Base-by-base conservation (phyloP, 192 early-diverging fungal species). In the Physocladia obscura region DNA sequence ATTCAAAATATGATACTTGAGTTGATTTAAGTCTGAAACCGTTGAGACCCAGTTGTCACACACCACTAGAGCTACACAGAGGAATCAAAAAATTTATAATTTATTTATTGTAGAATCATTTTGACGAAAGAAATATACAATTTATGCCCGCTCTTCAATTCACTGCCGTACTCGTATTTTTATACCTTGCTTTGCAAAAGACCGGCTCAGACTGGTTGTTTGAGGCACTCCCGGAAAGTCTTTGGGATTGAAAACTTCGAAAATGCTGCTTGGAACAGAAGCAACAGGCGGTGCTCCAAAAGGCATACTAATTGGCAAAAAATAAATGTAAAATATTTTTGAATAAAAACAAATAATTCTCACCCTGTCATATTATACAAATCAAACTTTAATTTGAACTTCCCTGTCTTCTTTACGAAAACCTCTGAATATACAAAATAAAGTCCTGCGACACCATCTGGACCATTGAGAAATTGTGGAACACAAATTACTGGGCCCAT, bases 401-500 rank as follows among this genome's bases (percentile, higher is more conserved):
- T 35, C 54, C 80, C 80, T 2, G 32, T 36, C 24, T 61, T 49
- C 26, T 77, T 62, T 6, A 82, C 69, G 38, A 65, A 52, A 13
- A 82, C 32, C 27, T 82, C 77, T 11, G 55, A 62, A 62, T 77
- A 79, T 13, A 75, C 60, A 49, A 82, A 82, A 44, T 76, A 79
- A 57, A 72, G 50, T 21, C 67, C 59, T 37, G 54, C 24, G 29
- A 50, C 15, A 6, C 69, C 67, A 24, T 70, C 36, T 29, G 65
- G 26, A 51, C 78, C 80, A 2, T 21, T 35, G 68, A 79, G 54
- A 2, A 73, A 47, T 6, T 49, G 27, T 26, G 69, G 78, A 29
- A 69, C 60, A 5, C 59, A 47, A 11, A 82, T 71, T 11, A 76
- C 69, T 29, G 50, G 63, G 2, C 80, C 80, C 27, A 79, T 69